These are phyloP conservation scores for Populus simonii DNA, from an alignment of 345 rosid genomes.

Conservation along the genomic window DNA sequence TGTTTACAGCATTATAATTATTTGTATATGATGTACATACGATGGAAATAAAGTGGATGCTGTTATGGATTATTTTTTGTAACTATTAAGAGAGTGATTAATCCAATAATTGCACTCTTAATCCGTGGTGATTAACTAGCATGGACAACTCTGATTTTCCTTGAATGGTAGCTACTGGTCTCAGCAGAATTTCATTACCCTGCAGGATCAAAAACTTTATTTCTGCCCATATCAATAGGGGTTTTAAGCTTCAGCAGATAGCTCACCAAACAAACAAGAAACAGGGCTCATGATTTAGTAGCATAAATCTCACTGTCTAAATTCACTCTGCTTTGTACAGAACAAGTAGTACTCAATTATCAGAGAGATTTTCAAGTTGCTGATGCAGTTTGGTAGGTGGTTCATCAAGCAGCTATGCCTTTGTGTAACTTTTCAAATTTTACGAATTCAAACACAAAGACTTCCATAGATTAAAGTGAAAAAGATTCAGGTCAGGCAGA, in stretches of 20 bases:
- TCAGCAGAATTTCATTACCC: not conserved
- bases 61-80: not conserved
- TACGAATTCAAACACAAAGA: not conserved
- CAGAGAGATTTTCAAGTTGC: not conserved
- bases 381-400: not conserved
- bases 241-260: not conserved
- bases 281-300: too few species aligned
- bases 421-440: not conserved
- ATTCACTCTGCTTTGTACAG: too few species aligned
- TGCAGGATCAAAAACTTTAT: not conserved
- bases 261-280: not conserved
- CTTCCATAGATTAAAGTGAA: not conserved
- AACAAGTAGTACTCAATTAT: too few species aligned
- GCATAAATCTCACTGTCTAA: too few species aligned
- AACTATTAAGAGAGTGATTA: not conserved
- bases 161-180: not conserved
- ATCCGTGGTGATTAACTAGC: not conserved
- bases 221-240: not conserved
- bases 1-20: not conserved
- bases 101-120: not conserved
- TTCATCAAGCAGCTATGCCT: not conserved
- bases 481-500: not conserved
- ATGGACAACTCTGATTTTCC: not conserved
- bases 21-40: slow-evolving; percentile 25
- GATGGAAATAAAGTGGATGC: slow-evolving; percentile 17